Base-by-base conservation (phyloP, 163 green algal species). In the Trebouxiophyceae sp. region DNA sequence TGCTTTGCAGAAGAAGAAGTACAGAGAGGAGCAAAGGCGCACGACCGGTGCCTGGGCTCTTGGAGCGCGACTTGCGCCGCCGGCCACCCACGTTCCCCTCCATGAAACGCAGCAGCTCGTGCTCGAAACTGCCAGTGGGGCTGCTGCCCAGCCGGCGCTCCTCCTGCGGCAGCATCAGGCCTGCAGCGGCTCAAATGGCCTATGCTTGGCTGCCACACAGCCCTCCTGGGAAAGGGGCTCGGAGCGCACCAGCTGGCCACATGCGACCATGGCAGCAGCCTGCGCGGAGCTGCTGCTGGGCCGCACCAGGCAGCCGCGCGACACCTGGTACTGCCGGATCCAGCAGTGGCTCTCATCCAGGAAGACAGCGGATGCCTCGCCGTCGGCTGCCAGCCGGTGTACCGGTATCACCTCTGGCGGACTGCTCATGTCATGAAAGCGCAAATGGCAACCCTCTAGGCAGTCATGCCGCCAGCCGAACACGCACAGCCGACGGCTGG, bases 31-130 rank as follows among this genome's bases (percentile, higher is more conserved):
- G 39, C 12, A 50, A 50, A 16, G 39, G 39, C 12, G 12, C 8
- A 50, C 39, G 12, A 8, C 8, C 39, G 12, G 16, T 50, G 39
- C 39, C 12, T 33, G 23, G 33, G 19, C 23, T 26, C 24, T 26
- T 59, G 23, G n/a, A 20, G 24, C 54, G 30, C 8, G 12, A 24
- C 29, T 27, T 62, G 27, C 44, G 1, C 5, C 2, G 26, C 39
- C 45, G 20, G 34, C 23, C n/a, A 23, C 2, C 26, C 24, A 45
- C 39, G 16, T 28, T 1, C 32, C 62, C 58, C 69, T 71, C 57
- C 69, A 76, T 76, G 44, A 76, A 76, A 19, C 59, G 33, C 50
- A 71, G 63, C 63, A 76, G 71, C 34, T 76, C 69, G 62, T 60
- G 54, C 50, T 71, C 69, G 69, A 76, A 76, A 50, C 58, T 71